Conservation (phyloP, 2,329 filamentous ascomycete genomes). For the Epichloe typhina region DNA sequence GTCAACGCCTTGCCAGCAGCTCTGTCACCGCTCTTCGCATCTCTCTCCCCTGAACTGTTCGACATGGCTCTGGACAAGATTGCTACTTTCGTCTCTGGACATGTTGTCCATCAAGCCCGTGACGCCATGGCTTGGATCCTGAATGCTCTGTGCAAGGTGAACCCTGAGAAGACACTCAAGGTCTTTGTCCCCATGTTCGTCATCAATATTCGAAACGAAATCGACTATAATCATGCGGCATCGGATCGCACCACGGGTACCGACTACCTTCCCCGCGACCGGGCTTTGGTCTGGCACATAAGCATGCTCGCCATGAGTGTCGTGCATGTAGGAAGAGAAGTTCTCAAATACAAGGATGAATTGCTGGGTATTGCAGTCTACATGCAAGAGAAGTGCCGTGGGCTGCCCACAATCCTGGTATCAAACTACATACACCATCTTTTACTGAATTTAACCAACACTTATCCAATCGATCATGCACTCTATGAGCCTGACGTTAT, state of each 20-base stretch:
- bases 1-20: conserved; percentile 91
- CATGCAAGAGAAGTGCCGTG: conserved; percentile 93
- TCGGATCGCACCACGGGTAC: conserved; percentile 88
- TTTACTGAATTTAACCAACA: conserved; percentile 84
- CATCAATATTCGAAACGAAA: conserved; percentile 86
- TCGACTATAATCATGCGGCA: conserved; percentile 90
- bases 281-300: conserved; percentile 90
- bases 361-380: conserved; percentile 84
- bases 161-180: conserved; percentile 84
- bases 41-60: conserved; percentile 84
- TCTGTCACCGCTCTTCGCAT: conserved; percentile 78
- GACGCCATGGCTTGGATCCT: conserved; percentile 99
- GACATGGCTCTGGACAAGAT: conserved; percentile 88
- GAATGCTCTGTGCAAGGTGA: conserved; percentile 90
- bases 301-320: conserved; percentile 97
- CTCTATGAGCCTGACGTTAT: conserved; percentile 73
- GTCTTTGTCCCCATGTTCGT: conserved; percentile 83
- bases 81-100: conserved; percentile 77
- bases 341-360: conserved; percentile 78
- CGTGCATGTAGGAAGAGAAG: conserved; percentile 84
- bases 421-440: conserved; percentile 97
- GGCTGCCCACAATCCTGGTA: conserved; percentile 86
- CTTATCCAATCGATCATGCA: conserved; percentile 80
- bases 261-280: conserved; percentile 83
- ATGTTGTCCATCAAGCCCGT: conserved; percentile 91